These are phyloP conservation scores for Syzygium syzygioides DNA, from an alignment of 441 rosid species.

Conservation along the genomic window DNA sequence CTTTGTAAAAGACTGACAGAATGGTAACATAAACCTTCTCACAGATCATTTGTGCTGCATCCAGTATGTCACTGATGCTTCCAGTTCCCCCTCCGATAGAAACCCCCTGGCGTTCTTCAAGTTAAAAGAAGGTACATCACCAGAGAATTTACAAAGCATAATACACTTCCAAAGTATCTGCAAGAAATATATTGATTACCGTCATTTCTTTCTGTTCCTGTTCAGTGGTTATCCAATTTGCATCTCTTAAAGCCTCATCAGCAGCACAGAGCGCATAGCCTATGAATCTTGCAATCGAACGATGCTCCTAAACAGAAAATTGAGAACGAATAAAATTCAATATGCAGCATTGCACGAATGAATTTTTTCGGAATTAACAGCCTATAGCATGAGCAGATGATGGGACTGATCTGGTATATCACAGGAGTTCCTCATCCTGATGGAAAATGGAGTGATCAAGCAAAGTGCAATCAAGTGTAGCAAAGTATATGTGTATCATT, in stretches of 20 bases:
- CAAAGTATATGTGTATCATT: neutral
- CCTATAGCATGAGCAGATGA: neutral
- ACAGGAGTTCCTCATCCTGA: neutral
- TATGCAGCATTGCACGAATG: neutral
- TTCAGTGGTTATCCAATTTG: conserved; percentile 61
- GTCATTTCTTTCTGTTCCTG: conserved; percentile 78
- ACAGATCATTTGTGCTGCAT: conserved; percentile 85
- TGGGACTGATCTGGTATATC: neutral
- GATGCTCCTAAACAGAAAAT: conserved; percentile 41
- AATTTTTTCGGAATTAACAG: neutral
- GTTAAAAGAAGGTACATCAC: conserved; percentile 15
- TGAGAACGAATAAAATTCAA: neutral
- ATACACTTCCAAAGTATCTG: neutral
- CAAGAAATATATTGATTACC: conserved; percentile 28
- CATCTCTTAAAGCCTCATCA: conserved; percentile 85
- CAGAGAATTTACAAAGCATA: conserved; percentile 6
- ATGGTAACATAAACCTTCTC: conserved; percentile 52
- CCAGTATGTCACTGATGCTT: conserved; percentile 77
- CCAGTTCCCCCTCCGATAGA: conserved; percentile 95
- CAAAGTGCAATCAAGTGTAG: neutral
- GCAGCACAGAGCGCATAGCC: conserved; percentile 89
- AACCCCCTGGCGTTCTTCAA: conserved; percentile 68
- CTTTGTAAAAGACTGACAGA: neutral
- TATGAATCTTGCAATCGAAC: conserved; percentile 73
- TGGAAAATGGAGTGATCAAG: neutral